phyloP scores from a whole-genome alignment of 2,329 filamentous ascomycete species.

The Apiospora malaysiana region DNA sequence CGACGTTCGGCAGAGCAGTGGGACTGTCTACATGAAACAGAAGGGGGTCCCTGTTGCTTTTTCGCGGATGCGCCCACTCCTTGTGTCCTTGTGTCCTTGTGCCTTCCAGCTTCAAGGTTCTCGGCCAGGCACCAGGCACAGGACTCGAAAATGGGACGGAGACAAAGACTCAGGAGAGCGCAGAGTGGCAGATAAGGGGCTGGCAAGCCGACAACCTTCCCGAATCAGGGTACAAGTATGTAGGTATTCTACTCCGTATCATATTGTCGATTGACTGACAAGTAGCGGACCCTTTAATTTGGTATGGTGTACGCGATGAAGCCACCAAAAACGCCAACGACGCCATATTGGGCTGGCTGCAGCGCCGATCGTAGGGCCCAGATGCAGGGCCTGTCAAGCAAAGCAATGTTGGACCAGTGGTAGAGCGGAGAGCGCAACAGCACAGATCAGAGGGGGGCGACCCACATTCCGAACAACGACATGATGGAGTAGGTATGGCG shows the following conservation, averaged over 20 bases:
- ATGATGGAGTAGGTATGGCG: neutral
- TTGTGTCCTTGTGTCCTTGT: neutral
- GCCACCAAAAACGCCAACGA: slow-evolving; percentile 7
- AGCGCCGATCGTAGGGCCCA: slow-evolving; percentile 11
- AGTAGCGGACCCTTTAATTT: slow-evolving; percentile 18
- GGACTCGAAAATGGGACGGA: neutral
- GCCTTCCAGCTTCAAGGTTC: neutral
- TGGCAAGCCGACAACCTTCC: neutral
- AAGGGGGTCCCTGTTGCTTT: slow-evolving; percentile 1
- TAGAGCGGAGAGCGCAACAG: neutral
- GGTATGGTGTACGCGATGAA: slow-evolving; percentile 2
- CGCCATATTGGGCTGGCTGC: slow-evolving; percentile 2
- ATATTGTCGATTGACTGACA: neutral
- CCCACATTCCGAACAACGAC: neutral
- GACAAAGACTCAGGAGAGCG: slow-evolving; percentile 3
- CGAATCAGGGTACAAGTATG: no score
- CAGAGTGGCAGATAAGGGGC: neutral
- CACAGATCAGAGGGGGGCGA: slow-evolving; percentile 8
- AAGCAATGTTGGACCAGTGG: slow-evolving; percentile 5
- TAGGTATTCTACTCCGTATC: no score
- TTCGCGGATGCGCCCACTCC: slow-evolving; percentile 16
- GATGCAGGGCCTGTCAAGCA: slow-evolving; percentile 15
- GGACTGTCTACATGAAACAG: slow-evolving; percentile 16
- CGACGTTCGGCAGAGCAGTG: slow-evolving; percentile 15
- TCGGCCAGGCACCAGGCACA: slow-evolving; percentile 4